Percentiles rank a stretch among this genome's conserved stretches.
Conservation (phyloP, 192 early-diverging fungal genomes). For the Backusella circina region DNA sequence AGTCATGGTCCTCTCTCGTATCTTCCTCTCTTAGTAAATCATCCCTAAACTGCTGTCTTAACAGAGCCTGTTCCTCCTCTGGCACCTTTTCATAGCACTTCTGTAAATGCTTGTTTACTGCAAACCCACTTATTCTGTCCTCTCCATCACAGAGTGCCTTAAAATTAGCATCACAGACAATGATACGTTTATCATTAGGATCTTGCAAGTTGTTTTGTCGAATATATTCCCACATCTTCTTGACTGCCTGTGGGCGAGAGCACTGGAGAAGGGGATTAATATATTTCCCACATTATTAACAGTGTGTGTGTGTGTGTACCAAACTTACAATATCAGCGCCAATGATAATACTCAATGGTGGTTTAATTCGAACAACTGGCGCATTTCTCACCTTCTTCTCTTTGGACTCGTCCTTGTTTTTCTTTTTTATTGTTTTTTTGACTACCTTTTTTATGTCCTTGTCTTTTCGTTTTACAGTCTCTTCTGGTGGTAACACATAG, state of each 20-base stretch:
- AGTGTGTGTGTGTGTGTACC: background rate
- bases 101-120: constrained; percentile 47
- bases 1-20: background rate
- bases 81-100: background rate
- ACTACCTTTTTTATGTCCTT: background rate
- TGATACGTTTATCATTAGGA: constrained; percentile 38
- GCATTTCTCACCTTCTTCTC: background rate
- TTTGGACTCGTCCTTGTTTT: background rate
- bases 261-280: background rate
- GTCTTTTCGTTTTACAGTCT: background rate
- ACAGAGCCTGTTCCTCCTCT: background rate
- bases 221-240: constrained; percentile 53
- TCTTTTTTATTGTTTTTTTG: background rate
- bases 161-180: constrained; percentile 45
- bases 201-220: constrained; percentile 43
- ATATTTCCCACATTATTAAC: background rate
- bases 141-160: constrained; percentile 38
- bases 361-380: background rate
- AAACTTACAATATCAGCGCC: background rate
- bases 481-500: background rate
- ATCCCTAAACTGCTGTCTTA: background rate
- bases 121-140: constrained; percentile 41
- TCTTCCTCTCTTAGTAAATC: background rate
- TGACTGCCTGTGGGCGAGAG: constrained; percentile 54
- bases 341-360: constrained; percentile 8